Evolutionary conservation across 768 basidiomycete genomes (phyloP).

Genomic region (Lentinula sp.): DNA sequence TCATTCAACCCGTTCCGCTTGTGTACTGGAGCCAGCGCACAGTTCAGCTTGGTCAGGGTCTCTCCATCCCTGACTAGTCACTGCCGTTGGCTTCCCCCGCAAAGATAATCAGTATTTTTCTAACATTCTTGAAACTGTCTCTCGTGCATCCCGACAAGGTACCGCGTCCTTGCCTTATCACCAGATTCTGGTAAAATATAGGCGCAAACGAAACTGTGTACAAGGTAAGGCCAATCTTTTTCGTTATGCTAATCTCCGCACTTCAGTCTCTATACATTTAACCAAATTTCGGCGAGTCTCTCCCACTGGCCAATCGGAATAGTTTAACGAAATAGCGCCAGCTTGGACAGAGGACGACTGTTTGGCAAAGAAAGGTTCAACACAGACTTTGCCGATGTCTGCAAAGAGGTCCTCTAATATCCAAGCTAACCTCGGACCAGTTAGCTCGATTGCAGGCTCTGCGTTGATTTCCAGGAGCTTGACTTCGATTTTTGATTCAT

Average conservation of each 20-base stretch:
- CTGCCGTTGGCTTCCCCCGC: no score
- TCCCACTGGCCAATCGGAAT: constrained; percentile 40
- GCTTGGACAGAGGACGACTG: background rate
- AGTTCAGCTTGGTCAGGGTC: no score
- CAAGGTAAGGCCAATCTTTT: background rate
- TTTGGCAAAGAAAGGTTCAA: constrained; percentile 57
- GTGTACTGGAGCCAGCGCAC: no score
- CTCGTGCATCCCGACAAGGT: no score
- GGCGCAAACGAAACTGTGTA: no score
- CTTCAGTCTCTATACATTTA: constrained; percentile 53
- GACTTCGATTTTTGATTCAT: constrained; percentile 39
- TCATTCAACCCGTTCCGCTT: no score
- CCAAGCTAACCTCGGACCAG: constrained; percentile 77
- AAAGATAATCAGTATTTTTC: no score
- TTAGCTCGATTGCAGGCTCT: constrained; percentile 93
- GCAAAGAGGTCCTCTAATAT: constrained; percentile 78
- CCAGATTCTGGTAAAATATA: no score
- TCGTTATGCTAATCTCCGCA: background rate
- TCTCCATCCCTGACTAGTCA: no score
- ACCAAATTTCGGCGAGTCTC: constrained; percentile 48
- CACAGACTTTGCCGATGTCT: constrained; percentile 59
- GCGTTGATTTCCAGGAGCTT: constrained; percentile 89
- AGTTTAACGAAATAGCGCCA: background rate
- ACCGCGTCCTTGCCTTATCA: no score
- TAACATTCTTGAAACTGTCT: no score